These are phyloP conservation scores for Pichia gijzeniarum DNA, from an alignment of 805 yeast species.

Conservation along the genomic window DNA sequence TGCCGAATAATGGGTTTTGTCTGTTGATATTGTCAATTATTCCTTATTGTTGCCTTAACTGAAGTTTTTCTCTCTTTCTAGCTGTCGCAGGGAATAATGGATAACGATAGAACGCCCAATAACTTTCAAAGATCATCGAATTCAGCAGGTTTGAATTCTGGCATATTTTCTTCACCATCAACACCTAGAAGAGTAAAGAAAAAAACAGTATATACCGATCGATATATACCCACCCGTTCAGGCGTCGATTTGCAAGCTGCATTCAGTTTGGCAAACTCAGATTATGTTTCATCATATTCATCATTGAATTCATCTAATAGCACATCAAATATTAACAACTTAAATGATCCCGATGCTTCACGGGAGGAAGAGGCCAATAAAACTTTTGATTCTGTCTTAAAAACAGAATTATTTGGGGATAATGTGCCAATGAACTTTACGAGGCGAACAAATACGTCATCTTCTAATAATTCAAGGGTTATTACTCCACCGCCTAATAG, in stretches of 20 bases:
- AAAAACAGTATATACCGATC: conserved; percentile 61
- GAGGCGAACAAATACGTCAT: conserved; percentile 1
- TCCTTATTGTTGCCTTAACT: too few relatives aligned
- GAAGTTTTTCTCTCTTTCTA: too few relatives aligned
- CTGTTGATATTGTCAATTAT: background rate
- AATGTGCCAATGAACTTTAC: conserved; percentile 46
- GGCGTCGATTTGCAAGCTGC: conserved; percentile 89
- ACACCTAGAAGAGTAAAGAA: conserved; percentile 42
- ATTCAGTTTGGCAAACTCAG: conserved; percentile 38
- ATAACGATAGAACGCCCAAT: background rate
- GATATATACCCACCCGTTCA: conserved; percentile 82
- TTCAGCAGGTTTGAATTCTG: conserved; percentile 8
- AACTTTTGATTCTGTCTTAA: conserved; percentile 78
- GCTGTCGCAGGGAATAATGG: background rate
- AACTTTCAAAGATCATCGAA: background rate
- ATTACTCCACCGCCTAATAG: conserved; percentile 20
- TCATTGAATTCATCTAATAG: background rate
- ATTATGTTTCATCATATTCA: conserved; percentile 28
- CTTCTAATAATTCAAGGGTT: conserved; percentile 6
- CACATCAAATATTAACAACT: background rate
- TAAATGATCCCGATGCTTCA: conserved; percentile 57
- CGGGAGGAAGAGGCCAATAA: conserved; percentile 78
- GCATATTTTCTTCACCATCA: conserved; percentile 30
- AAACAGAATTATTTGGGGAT: conserved; percentile 89
- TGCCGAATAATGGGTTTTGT: background rate